phyloP scores from a whole-genome alignment of 2,329 filamentous ascomycete species.

The Aureobasidium sp. region DNA sequence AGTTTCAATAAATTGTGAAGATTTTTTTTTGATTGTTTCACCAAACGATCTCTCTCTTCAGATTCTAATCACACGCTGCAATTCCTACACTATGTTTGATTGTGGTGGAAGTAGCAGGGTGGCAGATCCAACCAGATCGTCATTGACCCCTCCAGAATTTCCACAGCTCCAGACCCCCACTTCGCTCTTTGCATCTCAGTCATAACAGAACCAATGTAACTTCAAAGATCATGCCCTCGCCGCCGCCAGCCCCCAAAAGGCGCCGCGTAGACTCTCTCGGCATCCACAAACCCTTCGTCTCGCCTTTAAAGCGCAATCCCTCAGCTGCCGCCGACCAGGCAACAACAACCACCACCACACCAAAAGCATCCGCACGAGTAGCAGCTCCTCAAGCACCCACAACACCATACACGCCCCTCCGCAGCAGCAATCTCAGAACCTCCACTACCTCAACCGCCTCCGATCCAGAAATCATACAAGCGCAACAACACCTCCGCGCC shows the following conservation, averaged over 20 bases:
- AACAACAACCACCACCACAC: conserved; percentile 1
- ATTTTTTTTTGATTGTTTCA: neutral
- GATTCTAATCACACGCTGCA: neutral
- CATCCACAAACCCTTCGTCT: conserved; percentile 64
- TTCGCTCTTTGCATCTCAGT: neutral
- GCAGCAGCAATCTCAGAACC: conserved; percentile 1
- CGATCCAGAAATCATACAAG: neutral
- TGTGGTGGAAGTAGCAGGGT: neutral
- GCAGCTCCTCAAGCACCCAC: neutral
- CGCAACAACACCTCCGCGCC: neutral
- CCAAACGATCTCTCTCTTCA: neutral
- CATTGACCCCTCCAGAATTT: neutral
- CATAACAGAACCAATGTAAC: neutral
- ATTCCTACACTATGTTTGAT: no score
- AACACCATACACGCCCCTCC: conserved; percentile 12
- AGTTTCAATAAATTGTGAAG: neutral
- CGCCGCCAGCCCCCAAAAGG: conserved; percentile 42
- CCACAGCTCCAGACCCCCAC: neutral
- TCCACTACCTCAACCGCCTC: neutral
- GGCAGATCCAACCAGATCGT: neutral
- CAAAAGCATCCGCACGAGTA: neutral
- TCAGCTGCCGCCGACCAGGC: neutral
- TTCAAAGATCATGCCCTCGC: neutral
- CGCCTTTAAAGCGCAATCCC: conserved; percentile 47
- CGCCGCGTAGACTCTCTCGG: conserved; percentile 51